These are phyloP conservation scores for Epichloe brachyelytri DNA, from an alignment of 2,329 filamentous ascomycete species.

Conservation along the genomic window DNA sequence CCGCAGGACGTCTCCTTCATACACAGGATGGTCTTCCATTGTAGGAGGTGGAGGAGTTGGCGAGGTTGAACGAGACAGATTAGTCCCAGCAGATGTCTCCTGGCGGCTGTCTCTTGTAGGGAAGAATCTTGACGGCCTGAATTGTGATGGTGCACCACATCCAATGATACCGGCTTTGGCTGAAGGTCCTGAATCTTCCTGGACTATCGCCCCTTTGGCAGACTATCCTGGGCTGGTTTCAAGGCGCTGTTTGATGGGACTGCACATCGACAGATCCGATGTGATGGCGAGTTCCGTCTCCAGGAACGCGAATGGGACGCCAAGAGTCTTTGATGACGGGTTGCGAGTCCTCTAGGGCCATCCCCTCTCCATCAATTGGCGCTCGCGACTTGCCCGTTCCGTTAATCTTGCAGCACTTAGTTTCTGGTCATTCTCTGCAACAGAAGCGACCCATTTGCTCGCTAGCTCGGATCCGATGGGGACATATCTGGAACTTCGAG, in stretches of 20 bases:
- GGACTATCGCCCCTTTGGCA: conserved; percentile 5
- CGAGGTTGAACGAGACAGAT: conserved; percentile 35
- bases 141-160: conserved; percentile 26
- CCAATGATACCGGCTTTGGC: conserved; percentile 17
- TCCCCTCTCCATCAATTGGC: conserved; percentile 31
- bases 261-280: conserved; percentile 15
- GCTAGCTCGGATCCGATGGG: conserved; percentile 19
- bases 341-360: conserved; percentile 30
- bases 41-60: conserved; percentile 63
- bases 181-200: conserved; percentile 12
- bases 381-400: conserved; percentile 29
- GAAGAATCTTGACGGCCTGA: conserved; percentile 48
- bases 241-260: conserved; percentile 15
- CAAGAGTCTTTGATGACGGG: conserved; percentile 41
- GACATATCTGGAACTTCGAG: conserved; percentile 17
- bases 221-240: conserved; percentile 19
- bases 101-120: conserved; percentile 37
- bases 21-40: conserved; percentile 57
- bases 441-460: conserved; percentile 30
- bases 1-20: conserved; percentile 49
- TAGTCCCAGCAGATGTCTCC: conserved; percentile 23
- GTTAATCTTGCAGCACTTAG: conserved; percentile 25
- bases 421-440: conserved; percentile 34
- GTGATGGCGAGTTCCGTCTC: conserved; percentile 22
- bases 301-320: conserved; percentile 30